Percentiles rank a stretch among this genome's conserved stretches.
Evolutionary conservation across 345 rosid genomes (phyloP).

Genomic region (thale cress (Arabidopsis thaliana)): TAIR10.1 NC_003074.8:911001-911500

Average conservation of each 20-base stretch:
- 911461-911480: constrained; percentile 14
- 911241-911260: constrained; percentile 10
- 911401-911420: constrained; percentile 10
- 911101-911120: not conserved
- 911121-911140: too few relatives aligned
- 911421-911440: constrained; percentile 9
- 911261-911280: not conserved
- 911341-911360: not conserved
- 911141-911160: too few relatives aligned
- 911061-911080: not conserved
- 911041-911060: not conserved
- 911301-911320: not conserved
- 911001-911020: constrained; percentile 37
- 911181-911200: not conserved
- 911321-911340: constrained; percentile 28
- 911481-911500: constrained; percentile 46
- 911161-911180: too few relatives aligned
- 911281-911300: constrained; percentile 14
- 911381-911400: not conserved
- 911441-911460: constrained; percentile 31
- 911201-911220: not conserved
- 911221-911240: constrained; percentile 8
- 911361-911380: not conserved
- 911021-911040: constrained; percentile 4
- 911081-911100: not conserved